phyloP scores from a whole-genome alignment of 1,139 yeast genomes.

The Diutina rugosa region DNA sequence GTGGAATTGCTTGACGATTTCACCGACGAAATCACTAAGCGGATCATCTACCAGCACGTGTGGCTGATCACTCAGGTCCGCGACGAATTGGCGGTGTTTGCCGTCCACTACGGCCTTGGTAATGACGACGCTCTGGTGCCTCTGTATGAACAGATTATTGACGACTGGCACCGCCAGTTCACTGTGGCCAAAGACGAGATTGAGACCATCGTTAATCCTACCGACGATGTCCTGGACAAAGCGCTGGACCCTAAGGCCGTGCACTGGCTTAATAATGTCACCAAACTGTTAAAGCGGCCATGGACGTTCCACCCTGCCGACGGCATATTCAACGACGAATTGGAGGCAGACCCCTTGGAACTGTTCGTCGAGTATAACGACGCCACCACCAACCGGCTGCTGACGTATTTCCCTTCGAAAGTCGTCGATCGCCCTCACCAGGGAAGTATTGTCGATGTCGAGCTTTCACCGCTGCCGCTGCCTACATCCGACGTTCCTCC shows the following conservation, averaged over 20 bases:
- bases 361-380: constrained; percentile 19
- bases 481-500: not conserved
- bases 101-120: constrained; percentile 26
- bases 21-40: constrained; percentile 26
- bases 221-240: constrained; percentile 17
- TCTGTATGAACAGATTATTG: constrained; percentile 11
- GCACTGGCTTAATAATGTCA: constrained; percentile 17
- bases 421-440: constrained; percentile 7
- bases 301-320: constrained; percentile 13
- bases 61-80: constrained; percentile 18
- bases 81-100: constrained; percentile 17
- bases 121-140: not conserved
- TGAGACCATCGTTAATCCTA: constrained; percentile 20
- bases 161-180: constrained; percentile 21
- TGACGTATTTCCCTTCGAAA: constrained; percentile 19
- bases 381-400: constrained; percentile 14
- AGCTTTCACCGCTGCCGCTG: not conserved
- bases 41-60: constrained; percentile 19
- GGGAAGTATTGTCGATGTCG: not conserved
- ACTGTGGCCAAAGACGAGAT: constrained; percentile 22
- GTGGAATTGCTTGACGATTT: constrained; percentile 38
- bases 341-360: constrained; percentile 21
- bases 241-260: constrained; percentile 14
- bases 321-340: constrained; percentile 21
- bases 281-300: constrained; percentile 12